Evolutionary conservation across 805 yeast genomes (phyloP), one percentile per base, ranked within the genome.

Genomic region (Candida vartiovaarae): DNA sequence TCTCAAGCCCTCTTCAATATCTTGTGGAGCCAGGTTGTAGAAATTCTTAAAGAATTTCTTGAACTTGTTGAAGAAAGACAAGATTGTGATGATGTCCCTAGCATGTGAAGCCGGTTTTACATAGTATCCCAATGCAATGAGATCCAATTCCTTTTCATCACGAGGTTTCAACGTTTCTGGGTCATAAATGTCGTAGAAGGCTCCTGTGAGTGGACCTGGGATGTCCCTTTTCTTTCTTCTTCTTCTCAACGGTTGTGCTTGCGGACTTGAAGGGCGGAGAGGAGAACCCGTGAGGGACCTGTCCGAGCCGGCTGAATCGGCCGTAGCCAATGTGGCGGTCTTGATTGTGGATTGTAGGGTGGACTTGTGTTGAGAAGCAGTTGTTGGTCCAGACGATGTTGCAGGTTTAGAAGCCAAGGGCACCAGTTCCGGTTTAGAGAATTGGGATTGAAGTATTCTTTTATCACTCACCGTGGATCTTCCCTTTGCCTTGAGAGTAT

Each of bases 21-120:
- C 61, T 34, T 54, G 60, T 8, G 59, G 58, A 1, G 55, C 55
- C 29, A 58, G 32, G 36, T 52, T 53, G 4, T 47, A 51, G 6
- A 56, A 28, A 11, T 44, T 52, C 2, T 23, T 20, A 32, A 58
- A 56, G 8, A 44, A 27, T 4, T 32, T 23, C 36, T 46, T 53
- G 40, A 57, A 58, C 43, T 52, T 55, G 24, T 49, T 36, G 25
- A 48, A 38, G 24, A 58, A 57, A 3, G 56, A 49, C 32, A 58
- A 35, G 1, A 58, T 48, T 2, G 23, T 6, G 34, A 56, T 34
- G 8, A 58, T 49, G 34, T 58, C 62, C 31, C 32, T 45, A 1
- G 59, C 59, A 32, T 46, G 49, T 31, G 58, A 55, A 3, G 54
- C 46, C 9, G 61, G 58, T 43, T 49, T 55, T 3, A 58, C 52